Conservation (phyloP, 2,329 filamentous ascomycete species). For the Pseudogymnoascus pannorum region DNA sequence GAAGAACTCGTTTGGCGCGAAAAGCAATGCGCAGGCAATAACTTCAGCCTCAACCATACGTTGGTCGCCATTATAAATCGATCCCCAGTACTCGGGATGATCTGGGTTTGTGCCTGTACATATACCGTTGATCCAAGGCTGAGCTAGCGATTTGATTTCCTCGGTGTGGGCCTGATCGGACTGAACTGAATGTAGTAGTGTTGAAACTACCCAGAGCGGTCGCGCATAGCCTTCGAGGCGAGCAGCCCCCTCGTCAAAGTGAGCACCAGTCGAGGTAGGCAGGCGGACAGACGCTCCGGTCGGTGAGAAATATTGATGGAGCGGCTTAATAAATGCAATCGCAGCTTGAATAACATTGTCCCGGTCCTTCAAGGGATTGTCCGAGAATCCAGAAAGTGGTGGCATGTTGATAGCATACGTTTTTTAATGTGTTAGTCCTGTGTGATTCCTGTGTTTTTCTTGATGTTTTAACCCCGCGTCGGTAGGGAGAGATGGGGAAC, state of each 20-base stretch:
- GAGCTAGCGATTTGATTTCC: background rate
- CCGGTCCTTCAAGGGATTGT: constrained; percentile 13
- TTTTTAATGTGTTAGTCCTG: background rate
- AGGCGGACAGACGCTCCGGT: constrained; percentile 9
- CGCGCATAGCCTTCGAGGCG: constrained; percentile 15
- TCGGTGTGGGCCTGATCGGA: background rate
- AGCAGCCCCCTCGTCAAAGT: constrained; percentile 15
- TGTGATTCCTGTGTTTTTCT: too few relatives aligned
- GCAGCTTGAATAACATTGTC: constrained; percentile 9
- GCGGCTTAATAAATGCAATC: constrained; percentile 5
- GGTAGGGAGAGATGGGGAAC: background rate
- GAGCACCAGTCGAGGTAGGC: constrained; percentile 10
- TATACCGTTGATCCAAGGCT: constrained; percentile 10
- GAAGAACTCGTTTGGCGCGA: constrained; percentile 34
- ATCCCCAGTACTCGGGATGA: constrained; percentile 39
- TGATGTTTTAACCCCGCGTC: background rate
- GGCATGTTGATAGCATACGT: constrained; percentile 14
- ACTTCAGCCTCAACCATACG: constrained; percentile 48
- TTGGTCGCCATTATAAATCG: constrained; percentile 39
- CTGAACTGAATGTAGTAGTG: background rate
- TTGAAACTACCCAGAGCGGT: constrained; percentile 14
- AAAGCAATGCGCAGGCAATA: constrained; percentile 40
- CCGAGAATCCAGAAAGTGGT: constrained; percentile 17
- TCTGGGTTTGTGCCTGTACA: constrained; percentile 26
- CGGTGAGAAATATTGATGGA: constrained; percentile 10